Conservation (phyloP, 2,329 filamentous ascomycete species). For the Cladosporium austrohemisphaericum region DNA sequence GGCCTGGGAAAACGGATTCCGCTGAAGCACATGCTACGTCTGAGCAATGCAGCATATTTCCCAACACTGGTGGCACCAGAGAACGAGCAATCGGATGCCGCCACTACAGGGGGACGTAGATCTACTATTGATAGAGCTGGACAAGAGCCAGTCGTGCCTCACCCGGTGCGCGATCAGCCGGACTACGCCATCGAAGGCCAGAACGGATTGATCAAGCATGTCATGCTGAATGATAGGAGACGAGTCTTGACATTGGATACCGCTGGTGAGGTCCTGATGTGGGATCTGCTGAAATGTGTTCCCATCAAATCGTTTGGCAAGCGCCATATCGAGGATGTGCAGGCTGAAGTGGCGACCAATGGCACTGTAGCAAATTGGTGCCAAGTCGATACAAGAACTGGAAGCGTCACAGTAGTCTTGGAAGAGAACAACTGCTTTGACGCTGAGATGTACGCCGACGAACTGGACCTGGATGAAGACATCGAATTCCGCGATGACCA, state of each 20-base stretch:
- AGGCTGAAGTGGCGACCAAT: constrained; percentile 76
- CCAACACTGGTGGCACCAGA: constrained; percentile 43
- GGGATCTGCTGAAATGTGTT: constrained; percentile 87
- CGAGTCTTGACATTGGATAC: constrained; percentile 89
- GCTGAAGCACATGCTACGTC: constrained; percentile 69
- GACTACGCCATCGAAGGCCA: constrained; percentile 75
- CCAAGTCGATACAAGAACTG: constrained; percentile 87
- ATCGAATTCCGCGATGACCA: constrained; percentile 88
- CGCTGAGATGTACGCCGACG: constrained; percentile 94
- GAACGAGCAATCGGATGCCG: constrained; percentile 57
- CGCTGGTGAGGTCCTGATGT: constrained; percentile 87
- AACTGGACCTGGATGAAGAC: constrained; percentile 69
- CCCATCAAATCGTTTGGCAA: constrained; percentile 92
- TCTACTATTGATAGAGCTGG: constrained; percentile 11
- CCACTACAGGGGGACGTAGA: constrained; percentile 6
- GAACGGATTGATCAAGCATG: constrained; percentile 90
- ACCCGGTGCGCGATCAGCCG: constrained; percentile 42
- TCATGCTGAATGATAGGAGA: constrained; percentile 83
- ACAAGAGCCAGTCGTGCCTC: constrained; percentile 23
- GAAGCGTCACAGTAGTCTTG: constrained; percentile 81
- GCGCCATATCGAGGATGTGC: constrained; percentile 87
- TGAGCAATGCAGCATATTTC: constrained; percentile 81
- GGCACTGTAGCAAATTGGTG: constrained; percentile 96
- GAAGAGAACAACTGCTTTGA: constrained; percentile 97
- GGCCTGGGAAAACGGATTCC: constrained; percentile 61